Evolutionary conservation across 441 rosid species (phyloP).

Genomic region (Iberis amara): DNA sequence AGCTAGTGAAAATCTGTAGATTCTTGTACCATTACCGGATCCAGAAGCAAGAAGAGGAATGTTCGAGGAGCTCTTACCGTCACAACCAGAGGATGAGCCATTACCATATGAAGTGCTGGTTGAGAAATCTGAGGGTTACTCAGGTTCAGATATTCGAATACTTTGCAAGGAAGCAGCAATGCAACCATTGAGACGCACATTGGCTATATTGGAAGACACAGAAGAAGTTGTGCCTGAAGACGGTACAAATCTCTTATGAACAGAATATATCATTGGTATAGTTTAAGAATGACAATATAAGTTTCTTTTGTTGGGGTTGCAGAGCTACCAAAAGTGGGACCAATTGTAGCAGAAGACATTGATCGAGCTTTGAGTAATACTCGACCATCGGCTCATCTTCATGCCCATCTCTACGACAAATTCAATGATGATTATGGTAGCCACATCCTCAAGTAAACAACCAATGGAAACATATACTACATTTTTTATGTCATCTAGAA

Average conservation of each 20-base stretch:
- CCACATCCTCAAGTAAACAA: slow-evolving; percentile 52
- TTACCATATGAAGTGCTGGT: slow-evolving; percentile 73
- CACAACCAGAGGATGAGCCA: slow-evolving; percentile 41
- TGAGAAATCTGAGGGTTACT: slow-evolving; percentile 68
- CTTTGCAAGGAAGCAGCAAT: slow-evolving; percentile 91
- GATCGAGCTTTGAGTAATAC: slow-evolving; percentile 68
- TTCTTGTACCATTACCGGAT: slow-evolving; percentile 85
- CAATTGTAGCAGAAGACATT: slow-evolving; percentile 52
- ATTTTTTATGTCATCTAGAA: background rate
- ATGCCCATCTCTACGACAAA: slow-evolving; percentile 70
- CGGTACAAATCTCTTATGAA: slow-evolving; percentile 35
- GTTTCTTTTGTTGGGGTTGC: slow-evolving; percentile 19
- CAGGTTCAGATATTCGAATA: slow-evolving; percentile 85
- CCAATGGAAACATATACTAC: background rate
- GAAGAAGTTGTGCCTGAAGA: slow-evolving; percentile 61
- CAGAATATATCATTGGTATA: background rate
- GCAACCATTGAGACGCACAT: slow-evolving; percentile 86
- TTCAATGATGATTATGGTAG: slow-evolving; percentile 47
- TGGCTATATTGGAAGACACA: slow-evolving; percentile 54
- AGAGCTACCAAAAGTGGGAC: slow-evolving; percentile 75
- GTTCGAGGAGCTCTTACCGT: slow-evolving; percentile 73
- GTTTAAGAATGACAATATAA: background rate
- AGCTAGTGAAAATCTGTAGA: slow-evolving; percentile 35
- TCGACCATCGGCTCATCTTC: slow-evolving; percentile 85
- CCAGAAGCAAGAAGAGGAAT: slow-evolving; percentile 49